Percentiles rank a stretch among this genome's conserved stretches.
These are phyloP conservation scores for Yamadazyma trypodendri DNA, from an alignment of 1,139 yeast genomes.

Conservation along the genomic window DNA sequence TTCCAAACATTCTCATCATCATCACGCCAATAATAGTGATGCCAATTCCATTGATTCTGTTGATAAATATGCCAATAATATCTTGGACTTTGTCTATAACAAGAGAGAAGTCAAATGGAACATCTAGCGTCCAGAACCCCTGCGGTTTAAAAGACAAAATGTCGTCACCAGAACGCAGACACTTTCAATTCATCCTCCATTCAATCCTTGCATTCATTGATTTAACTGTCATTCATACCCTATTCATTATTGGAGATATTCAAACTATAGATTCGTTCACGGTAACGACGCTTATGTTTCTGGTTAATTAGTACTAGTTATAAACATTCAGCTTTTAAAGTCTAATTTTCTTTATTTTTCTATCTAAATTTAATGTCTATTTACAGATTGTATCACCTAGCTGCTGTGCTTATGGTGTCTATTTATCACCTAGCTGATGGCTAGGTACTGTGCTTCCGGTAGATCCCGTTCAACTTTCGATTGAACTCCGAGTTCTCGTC, in stretches of 20 bases:
- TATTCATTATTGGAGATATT: too few species aligned
- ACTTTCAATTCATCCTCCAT: too few species aligned
- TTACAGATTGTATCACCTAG: neutral
- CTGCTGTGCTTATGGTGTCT: slow-evolving; percentile 1
- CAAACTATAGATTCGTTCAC: too few species aligned
- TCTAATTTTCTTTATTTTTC: too few species aligned
- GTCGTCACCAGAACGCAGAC: too few species aligned
- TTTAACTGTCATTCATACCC: too few species aligned
- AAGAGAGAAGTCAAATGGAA: slow-evolving; percentile 20
- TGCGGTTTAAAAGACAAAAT: too few species aligned
- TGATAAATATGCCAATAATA: slow-evolving; percentile 19
- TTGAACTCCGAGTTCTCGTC: slow-evolving; percentile 11
- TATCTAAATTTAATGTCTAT: neutral
- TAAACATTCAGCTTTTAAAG: too few species aligned
- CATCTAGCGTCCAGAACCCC: too few species aligned
- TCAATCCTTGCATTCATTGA: neutral
- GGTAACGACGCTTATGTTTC: too few species aligned
- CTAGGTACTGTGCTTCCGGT: slow-evolving; percentile 6
- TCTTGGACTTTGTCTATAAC: slow-evolving; percentile 18
- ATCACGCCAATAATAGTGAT: slow-evolving; percentile 10
- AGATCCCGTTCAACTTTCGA: slow-evolving; percentile 7
- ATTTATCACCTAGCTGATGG: too few species aligned
- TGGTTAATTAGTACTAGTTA: too few species aligned
- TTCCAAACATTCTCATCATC: slow-evolving; percentile 8
- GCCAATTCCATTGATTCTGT: slow-evolving; percentile 18